These are phyloP conservation scores for Epichloe glyceriae DNA, from an alignment of 2,329 filamentous ascomycete species.

Conservation along the genomic window DNA sequence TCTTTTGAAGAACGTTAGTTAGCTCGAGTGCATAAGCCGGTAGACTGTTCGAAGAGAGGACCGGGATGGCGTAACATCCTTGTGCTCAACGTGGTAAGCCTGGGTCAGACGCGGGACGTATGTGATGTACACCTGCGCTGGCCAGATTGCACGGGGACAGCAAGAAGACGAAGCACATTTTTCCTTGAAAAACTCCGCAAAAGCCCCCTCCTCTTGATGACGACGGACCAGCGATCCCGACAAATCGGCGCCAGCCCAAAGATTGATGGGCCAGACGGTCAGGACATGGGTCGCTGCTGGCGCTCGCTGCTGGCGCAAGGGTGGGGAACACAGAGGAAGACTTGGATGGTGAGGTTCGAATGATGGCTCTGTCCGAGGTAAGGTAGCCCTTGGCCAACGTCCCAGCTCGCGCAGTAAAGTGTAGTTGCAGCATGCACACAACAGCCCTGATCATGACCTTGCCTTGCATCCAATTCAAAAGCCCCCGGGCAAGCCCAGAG, in stretches of 20 bases:
- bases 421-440: constrained; percentile 1
- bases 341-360: neutral
- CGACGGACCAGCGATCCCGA: neutral
- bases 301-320: neutral
- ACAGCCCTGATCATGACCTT: neutral
- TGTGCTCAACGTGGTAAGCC: neutral
- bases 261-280: neutral
- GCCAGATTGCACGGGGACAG: neutral
- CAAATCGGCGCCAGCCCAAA: constrained; percentile 5
- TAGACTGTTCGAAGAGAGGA: neutral
- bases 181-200: too few relatives aligned
- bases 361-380: neutral
- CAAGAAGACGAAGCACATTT: neutral
- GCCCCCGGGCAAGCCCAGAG: neutral
- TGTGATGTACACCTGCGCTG: neutral
- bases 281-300: constrained; percentile 1
- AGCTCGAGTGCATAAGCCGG: constrained; percentile 1
- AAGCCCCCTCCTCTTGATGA: too few relatives aligned
- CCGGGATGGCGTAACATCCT: constrained; percentile 1
- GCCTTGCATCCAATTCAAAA: neutral
- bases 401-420: neutral
- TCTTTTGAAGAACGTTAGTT: constrained; percentile 3
- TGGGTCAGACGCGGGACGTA: neutral
- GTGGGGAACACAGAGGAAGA: neutral
- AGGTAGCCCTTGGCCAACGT: neutral